Percentiles rank a stretch among this genome's conserved stretches.
These are phyloP conservation scores for Xylaria venustula DNA, from an alignment of 495 filamentous ascomycete species.

Conservation along the genomic window DNA sequence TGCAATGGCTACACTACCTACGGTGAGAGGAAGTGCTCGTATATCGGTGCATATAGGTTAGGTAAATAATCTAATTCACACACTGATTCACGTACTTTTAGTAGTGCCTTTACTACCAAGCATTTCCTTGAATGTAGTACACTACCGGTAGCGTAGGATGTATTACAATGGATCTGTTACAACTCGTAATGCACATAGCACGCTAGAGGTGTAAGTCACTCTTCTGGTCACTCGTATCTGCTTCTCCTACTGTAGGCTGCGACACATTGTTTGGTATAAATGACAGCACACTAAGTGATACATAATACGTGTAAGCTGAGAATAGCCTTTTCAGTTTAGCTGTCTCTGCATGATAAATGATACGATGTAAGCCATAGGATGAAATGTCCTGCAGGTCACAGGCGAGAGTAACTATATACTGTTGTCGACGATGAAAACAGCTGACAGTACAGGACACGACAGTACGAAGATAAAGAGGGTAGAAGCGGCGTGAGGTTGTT, in stretches of 20 bases:
- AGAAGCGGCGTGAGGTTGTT: background rate
- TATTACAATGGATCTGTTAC: too few relatives aligned
- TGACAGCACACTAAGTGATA: too few relatives aligned
- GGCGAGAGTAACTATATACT: background rate
- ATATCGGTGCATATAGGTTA: too few relatives aligned
- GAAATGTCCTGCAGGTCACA: background rate
- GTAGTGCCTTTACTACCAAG: too few relatives aligned
- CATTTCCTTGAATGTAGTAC: too few relatives aligned
- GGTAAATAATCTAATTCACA: too few relatives aligned
- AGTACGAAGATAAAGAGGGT: background rate
- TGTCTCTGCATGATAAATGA: slow-evolving; percentile 7
- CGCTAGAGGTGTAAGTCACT: background rate
- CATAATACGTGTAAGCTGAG: slow-evolving; percentile 4
- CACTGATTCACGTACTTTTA: too few relatives aligned
- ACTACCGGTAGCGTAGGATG: too few relatives aligned
- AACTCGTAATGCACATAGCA: background rate
- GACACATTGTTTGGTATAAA: too few relatives aligned
- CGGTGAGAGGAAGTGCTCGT: too few relatives aligned
- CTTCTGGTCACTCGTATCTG: background rate
- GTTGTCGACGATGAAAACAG: background rate
- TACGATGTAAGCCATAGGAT: slow-evolving; percentile 1
- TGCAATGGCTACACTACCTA: too few relatives aligned
- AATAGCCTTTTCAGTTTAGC: background rate
- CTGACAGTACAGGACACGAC: background rate
- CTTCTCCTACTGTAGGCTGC: background rate